These are phyloP conservation scores for Colletotrichum cereale DNA, from an alignment of 2,329 filamentous ascomycete species.

Conservation along the genomic window DNA sequence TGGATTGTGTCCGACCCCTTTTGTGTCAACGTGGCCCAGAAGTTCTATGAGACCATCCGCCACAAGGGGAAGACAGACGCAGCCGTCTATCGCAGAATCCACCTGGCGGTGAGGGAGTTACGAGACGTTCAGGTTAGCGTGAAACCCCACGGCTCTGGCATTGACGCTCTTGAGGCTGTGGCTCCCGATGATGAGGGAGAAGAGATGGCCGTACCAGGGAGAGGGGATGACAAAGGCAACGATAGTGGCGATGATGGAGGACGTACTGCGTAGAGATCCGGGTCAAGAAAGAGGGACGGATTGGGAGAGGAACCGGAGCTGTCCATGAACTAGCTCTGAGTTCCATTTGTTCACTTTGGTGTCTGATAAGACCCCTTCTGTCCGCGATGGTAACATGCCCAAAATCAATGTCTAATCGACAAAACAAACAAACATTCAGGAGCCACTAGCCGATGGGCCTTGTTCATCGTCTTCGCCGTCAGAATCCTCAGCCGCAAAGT, in stretches of 20 bases:
- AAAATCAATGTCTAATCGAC: neutral
- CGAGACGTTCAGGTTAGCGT: neutral
- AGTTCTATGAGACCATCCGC: neutral
- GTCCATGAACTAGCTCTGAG: neutral
- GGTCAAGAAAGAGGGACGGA: neutral
- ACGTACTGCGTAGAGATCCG: neutral
- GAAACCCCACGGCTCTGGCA: neutral
- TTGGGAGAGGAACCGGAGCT: neutral
- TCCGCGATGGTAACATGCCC: neutral
- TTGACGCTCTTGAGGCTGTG: neutral
- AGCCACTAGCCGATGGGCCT: neutral
- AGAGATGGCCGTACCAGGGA: neutral
- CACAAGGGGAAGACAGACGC: neutral
- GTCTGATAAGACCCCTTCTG: neutral
- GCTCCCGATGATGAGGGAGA: neutral
- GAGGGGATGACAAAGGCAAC: neutral
- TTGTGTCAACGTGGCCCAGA: constrained; percentile 1
- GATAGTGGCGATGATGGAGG: neutral
- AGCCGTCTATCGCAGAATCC: neutral
- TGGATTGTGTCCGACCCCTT: neutral
- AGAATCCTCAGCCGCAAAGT: neutral
- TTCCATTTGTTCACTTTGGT: neutral
- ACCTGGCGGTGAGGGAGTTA: neutral
- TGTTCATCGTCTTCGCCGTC: neutral
- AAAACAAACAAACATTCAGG: neutral